phyloP scores from a whole-genome alignment of 1,139 yeast genomes.

The Geotrichum armillariae region DNA sequence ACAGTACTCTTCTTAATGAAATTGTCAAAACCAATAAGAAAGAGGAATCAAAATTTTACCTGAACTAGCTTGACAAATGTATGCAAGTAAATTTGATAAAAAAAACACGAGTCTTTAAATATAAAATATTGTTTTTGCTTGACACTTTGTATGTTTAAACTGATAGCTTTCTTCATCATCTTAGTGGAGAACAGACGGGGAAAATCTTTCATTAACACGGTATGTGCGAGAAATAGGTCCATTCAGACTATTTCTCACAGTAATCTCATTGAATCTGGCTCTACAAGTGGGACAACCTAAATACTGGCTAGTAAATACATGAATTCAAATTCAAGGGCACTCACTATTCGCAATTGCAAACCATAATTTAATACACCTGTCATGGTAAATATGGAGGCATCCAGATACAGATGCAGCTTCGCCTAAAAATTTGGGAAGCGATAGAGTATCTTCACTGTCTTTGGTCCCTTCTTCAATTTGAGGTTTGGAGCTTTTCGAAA shows the following conservation, averaged over 20 bases:
- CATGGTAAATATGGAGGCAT: conserved; percentile 51
- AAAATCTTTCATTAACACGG: conserved; percentile 17
- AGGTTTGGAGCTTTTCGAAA: background rate
- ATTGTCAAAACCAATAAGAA: too few relatives aligned
- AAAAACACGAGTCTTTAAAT: too few relatives aligned
- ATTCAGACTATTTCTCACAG: conserved; percentile 24
- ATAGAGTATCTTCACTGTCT: background rate
- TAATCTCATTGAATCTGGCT: conserved; percentile 33
- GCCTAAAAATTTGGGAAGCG: conserved; percentile 21
- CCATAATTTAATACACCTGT: conserved; percentile 52
- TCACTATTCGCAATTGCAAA: conserved; percentile 49
- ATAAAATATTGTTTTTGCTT: too few relatives aligned
- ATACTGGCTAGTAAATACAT: conserved; percentile 6
- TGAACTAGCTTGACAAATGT: too few relatives aligned
- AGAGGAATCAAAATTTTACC: too few relatives aligned
- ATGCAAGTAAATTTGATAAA: too few relatives aligned
- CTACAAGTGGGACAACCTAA: conserved; percentile 55
- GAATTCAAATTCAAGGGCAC: conserved; percentile 18
- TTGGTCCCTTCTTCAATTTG: background rate
- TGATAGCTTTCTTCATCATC: too few relatives aligned
- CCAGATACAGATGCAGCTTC: conserved; percentile 27
- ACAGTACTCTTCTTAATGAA: too few relatives aligned
- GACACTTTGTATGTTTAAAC: too few relatives aligned
- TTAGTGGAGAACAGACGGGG: conserved; percentile 21
- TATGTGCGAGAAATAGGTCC: conserved; percentile 24